Conservation (phyloP, 257 asterid genomes). For the Solanum chmielewskii region DNA sequence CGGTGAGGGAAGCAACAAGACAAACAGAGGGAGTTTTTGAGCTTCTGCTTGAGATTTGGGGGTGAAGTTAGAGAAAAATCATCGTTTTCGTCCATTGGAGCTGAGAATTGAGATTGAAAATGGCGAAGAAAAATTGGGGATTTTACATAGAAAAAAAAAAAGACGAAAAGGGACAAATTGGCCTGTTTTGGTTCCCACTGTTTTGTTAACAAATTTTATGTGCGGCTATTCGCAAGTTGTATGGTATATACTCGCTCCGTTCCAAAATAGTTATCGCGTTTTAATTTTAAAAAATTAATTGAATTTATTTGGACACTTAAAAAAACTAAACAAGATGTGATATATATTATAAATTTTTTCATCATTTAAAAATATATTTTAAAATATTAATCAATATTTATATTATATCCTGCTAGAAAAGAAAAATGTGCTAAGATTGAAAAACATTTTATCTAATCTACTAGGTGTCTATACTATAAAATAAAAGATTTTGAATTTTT, state of each 20-base stretch:
- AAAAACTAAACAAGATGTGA: fast-evolving
- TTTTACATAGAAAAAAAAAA: background rate
- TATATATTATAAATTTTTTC: no score
- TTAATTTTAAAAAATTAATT: no score
- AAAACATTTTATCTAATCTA: no score
- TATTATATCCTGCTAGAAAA: no score
- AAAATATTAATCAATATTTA: no score
- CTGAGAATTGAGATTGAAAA: background rate
- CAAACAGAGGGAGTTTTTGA: slow-evolving; percentile 34
- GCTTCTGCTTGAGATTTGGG: slow-evolving; percentile 29
- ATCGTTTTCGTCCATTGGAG: slow-evolving; percentile 22
- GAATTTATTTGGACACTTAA: no score
- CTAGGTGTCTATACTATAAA: no score
- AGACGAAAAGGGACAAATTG: background rate
- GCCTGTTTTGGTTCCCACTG: background rate
- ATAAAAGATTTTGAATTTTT: no score
- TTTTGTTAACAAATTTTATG: background rate
- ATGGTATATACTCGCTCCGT: fast-evolving
- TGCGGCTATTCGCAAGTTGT: background rate
- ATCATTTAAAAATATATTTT: fast-evolving
- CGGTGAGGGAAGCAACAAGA: slow-evolving; percentile 43
- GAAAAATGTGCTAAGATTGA: no score
- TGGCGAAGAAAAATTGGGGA: background rate
- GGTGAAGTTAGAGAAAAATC: background rate
- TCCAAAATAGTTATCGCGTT: no score